phyloP scores from a whole-genome alignment of 2,329 filamentous ascomycete genomes.

The Verticillium nubilum region DNA sequence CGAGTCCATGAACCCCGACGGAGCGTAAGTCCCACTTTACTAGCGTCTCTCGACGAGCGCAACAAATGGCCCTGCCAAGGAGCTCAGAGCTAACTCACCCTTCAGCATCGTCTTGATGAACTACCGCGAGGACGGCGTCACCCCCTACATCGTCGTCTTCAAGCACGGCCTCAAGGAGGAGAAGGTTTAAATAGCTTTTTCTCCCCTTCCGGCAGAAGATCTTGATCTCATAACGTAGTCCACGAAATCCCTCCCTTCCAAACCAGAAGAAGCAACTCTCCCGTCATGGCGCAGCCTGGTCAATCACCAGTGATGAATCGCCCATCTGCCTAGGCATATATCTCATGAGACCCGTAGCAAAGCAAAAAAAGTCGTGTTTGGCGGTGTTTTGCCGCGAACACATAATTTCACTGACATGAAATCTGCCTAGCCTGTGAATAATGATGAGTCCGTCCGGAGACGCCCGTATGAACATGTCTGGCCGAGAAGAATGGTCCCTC shows the following conservation, averaged over 20 bases:
- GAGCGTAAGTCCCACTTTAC: slow-evolving; percentile 57
- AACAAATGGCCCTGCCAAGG: too few species aligned
- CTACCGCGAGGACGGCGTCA: slow-evolving; percentile 94
- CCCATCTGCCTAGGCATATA: slow-evolving; percentile 14
- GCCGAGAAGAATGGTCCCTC: too few species aligned
- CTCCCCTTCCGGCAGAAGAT: neutral
- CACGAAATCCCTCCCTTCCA: neutral
- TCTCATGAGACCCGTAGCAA: slow-evolving; percentile 13
- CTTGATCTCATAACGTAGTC: neutral
- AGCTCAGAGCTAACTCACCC: too few species aligned
- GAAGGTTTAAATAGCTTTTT: slow-evolving; percentile 69
- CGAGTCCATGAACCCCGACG: slow-evolving; percentile 87
- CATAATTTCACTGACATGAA: slow-evolving; percentile 9
- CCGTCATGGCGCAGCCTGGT: neutral
- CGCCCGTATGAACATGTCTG: too few species aligned
- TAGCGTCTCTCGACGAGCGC: too few species aligned
- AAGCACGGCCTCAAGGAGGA: slow-evolving; percentile 85
- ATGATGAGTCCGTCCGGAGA: too few species aligned
- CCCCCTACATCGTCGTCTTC: slow-evolving; percentile 86
- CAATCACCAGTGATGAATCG: slow-evolving; percentile 6
- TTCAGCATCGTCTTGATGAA: slow-evolving; percentile 82
- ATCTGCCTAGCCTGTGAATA: slow-evolving; percentile 10
- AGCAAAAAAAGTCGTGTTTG: slow-evolving; percentile 10
- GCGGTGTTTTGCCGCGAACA: neutral
- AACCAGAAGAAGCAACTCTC: neutral